A percentile compares a stretch with the other conserved stretches of the same genome.
These are phyloP conservation scores for Colletotrichum higginsianum DNA, from an alignment of 2,329 filamentous ascomycete species.

Conservation along the genomic window DNA sequence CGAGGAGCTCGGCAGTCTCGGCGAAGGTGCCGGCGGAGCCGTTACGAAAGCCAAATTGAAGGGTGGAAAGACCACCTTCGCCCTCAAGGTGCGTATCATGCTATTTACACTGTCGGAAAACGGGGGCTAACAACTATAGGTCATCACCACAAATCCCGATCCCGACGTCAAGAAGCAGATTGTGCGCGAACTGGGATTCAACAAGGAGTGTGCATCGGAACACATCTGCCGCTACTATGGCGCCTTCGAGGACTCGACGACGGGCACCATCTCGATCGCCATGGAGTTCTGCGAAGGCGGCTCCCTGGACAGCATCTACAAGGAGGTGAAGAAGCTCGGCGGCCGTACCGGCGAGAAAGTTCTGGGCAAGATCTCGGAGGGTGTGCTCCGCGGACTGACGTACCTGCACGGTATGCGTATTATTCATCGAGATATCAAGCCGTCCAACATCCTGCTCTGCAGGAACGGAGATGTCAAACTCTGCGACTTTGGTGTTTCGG, in stretches of 20 bases:
- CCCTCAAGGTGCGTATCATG: slow-evolving; percentile 81
- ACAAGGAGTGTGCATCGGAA: slow-evolving; percentile 95
- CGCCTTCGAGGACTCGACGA: slow-evolving; percentile 95
- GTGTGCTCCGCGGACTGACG: slow-evolving; percentile 91
- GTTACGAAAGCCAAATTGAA: slow-evolving; percentile 93
- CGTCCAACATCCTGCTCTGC: slow-evolving; percentile 95
- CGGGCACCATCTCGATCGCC: slow-evolving; percentile 95
- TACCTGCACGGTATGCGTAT: slow-evolving; percentile 97
- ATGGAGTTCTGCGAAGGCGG: slow-evolving; percentile 99
- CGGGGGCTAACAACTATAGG: slow-evolving; percentile 63
- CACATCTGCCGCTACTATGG: slow-evolving; percentile 99
- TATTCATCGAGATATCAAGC: slow-evolving; percentile 99
- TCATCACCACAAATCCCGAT: slow-evolving; percentile 98
- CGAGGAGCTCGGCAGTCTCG: slow-evolving; percentile 87
- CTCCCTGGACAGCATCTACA: slow-evolving; percentile 96
- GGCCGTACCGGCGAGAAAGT: slow-evolving; percentile 98
- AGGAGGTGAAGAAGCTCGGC: slow-evolving; percentile 95
- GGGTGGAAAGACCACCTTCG: slow-evolving; percentile 94
- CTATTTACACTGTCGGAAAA: slow-evolving; percentile 42
- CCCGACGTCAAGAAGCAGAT: slow-evolving; percentile 99
- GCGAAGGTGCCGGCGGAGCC: slow-evolving; percentile 95
- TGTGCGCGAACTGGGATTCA: slow-evolving; percentile 94
- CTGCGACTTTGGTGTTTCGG: slow-evolving; percentile 97
- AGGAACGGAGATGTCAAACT: slow-evolving; percentile 95
- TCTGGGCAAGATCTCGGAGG: slow-evolving; percentile 95